These are phyloP conservation scores for Cyclanthera cordifolia DNA, from an alignment of 306 rosid genomes.

Conservation along the genomic window DNA sequence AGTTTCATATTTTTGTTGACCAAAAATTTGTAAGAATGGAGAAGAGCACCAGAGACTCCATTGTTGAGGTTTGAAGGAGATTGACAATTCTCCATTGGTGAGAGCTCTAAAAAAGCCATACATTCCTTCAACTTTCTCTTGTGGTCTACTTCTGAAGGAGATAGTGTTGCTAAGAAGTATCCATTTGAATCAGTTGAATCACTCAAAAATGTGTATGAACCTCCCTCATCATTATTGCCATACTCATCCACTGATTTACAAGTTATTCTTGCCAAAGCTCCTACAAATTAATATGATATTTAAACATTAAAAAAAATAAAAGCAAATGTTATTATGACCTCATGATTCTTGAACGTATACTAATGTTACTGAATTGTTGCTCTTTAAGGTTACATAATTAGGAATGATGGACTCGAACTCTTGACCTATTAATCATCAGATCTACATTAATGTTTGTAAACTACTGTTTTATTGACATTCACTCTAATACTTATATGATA, in stretches of 20 bases:
- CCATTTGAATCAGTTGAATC: slow-evolving; percentile 29
- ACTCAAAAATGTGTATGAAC: slow-evolving; percentile 32
- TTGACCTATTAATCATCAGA: too few species aligned
- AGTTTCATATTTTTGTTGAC: background rate
- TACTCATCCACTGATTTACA: slow-evolving; percentile 26
- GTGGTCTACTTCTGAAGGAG: slow-evolving; percentile 24
- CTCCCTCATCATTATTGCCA: slow-evolving; percentile 29
- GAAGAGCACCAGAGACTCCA: slow-evolving; percentile 31
- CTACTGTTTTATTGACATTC: too few species aligned
- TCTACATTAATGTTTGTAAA: too few species aligned
- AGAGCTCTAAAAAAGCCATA: slow-evolving; percentile 35
- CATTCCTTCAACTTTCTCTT: slow-evolving; percentile 26
- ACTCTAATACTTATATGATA: too few species aligned
- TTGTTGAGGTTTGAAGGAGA: slow-evolving; percentile 34
- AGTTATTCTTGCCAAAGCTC: slow-evolving; percentile 40
- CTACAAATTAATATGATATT: slow-evolving; percentile 9
- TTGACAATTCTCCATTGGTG: slow-evolving; percentile 28
- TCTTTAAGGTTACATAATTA: too few species aligned
- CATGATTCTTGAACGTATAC: too few species aligned
- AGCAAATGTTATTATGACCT: too few species aligned
- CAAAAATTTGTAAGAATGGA: slow-evolving; percentile 34
- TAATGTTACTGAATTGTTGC: too few species aligned
- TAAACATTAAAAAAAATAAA: too few species aligned
- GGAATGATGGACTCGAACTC: too few species aligned
- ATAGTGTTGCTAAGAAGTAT: slow-evolving; percentile 42